Percentiles rank a stretch among this genome's conserved stretches.
Evolutionary conservation across 1,139 yeast species (phyloP).

Genomic region (Saccharomycopsis crataegensis): DNA sequence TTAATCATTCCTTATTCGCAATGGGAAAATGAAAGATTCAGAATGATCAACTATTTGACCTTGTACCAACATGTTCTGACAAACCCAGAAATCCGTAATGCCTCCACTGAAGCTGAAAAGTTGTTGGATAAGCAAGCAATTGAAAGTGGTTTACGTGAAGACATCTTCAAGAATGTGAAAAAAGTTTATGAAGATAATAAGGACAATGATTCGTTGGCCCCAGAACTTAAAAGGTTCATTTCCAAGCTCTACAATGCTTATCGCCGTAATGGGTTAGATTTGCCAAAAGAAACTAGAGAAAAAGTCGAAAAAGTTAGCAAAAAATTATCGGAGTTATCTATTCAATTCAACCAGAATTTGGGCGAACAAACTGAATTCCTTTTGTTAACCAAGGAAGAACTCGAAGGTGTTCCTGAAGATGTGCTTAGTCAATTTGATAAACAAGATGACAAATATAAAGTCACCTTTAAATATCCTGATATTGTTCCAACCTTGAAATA

Average conservation of each 20-base stretch:
- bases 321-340: slow-evolving; percentile 47
- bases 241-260: slow-evolving; percentile 49
- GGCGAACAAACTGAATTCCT: slow-evolving; percentile 65
- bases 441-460: slow-evolving; percentile 45
- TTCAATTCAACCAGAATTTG: slow-evolving; percentile 54
- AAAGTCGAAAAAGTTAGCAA: slow-evolving; percentile 51
- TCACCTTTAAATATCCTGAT: slow-evolving; percentile 80
- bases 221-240: slow-evolving; percentile 51
- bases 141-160: slow-evolving; percentile 60
- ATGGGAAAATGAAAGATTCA: slow-evolving; percentile 40
- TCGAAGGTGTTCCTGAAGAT: slow-evolving; percentile 67
- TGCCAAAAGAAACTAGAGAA: slow-evolving; percentile 48
- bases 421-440: slow-evolving; percentile 51
- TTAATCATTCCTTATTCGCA: slow-evolving; percentile 46
- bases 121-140: slow-evolving; percentile 47
- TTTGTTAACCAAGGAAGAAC: slow-evolving; percentile 53
- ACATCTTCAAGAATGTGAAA: slow-evolving; percentile 54
- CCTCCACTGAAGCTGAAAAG: slow-evolving; percentile 58
- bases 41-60: slow-evolving; percentile 41
- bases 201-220: slow-evolving; percentile 34
- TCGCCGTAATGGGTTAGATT: slow-evolving; percentile 60
- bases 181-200: slow-evolving; percentile 35
- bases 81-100: slow-evolving; percentile 57
- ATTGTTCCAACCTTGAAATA: slow-evolving; percentile 66
- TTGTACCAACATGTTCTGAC: slow-evolving; percentile 68